Conservation (phyloP, 768 basidiomycete species). For the Pulveroboletus sp. region DNA sequence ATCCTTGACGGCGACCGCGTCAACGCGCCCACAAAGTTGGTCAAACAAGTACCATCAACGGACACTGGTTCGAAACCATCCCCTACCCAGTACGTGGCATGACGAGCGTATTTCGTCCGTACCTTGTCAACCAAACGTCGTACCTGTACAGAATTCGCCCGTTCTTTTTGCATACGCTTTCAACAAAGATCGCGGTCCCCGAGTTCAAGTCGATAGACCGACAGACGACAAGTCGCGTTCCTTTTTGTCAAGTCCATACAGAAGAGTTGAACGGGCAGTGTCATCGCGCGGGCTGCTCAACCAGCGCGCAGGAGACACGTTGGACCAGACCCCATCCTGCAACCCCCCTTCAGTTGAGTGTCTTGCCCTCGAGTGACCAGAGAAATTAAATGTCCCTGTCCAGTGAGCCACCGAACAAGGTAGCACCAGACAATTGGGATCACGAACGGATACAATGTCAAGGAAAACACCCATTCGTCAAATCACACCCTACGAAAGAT, state of each 20-base stretch:
- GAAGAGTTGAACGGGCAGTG: neutral
- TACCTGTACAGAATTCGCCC: conserved; percentile 16
- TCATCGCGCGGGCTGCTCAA: neutral
- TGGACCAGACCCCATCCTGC: too few relatives aligned
- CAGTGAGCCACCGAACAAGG: conserved; percentile 1
- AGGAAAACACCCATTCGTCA: neutral
- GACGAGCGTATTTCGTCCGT: conserved; percentile 10
- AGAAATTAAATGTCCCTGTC: neutral
- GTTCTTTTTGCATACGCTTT: conserved; percentile 10
- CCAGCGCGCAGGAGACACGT: neutral
- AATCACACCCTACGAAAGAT: neutral
- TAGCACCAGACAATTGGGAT: neutral
- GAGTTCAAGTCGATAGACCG: too few relatives aligned
- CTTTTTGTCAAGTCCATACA: neutral
- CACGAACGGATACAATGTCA: neutral
- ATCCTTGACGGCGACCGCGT: conserved; percentile 30
- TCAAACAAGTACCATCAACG: conserved; percentile 19
- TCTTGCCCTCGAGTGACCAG: neutral
- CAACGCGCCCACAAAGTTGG: conserved; percentile 8
- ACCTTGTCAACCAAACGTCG: conserved; percentile 4
- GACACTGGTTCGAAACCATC: neutral
- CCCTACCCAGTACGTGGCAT: conserved; percentile 20
- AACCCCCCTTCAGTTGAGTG: conserved; percentile 13
- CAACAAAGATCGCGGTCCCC: conserved; percentile 6
- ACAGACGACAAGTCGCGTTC: neutral